Base-by-base conservation (phyloP, 1,139 yeast species). In the Lodderomyces margitis region DNA sequence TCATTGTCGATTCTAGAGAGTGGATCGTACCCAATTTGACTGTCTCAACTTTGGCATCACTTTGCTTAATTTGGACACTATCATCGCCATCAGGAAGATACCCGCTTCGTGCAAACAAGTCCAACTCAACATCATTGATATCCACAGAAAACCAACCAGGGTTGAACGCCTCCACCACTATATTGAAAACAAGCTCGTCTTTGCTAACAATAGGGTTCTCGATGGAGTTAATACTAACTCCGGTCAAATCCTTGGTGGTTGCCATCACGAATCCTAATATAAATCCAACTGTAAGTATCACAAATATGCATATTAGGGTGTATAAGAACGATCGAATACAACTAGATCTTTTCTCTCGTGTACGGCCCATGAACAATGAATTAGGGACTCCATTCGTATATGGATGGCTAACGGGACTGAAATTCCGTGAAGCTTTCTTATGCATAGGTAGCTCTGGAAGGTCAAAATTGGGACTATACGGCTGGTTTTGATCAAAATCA, bases 221-320 rank as follows among this genome's bases (percentile, higher is more conserved):
- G 39, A 91, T 71, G 11, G 79, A 67, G 1, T 69, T 61, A 10
- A 89, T 77, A 21, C 76, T 65, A 21, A 88, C 84, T 48, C 78
- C 73, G 42, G 84, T 80, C 47, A 92, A 69, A 43, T 92, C 96
- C 55, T 88, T 89, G 15, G 91, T 83, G 1, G 96, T 83, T 0
- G 97, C 97, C 42, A 91, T 68, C 4, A 88, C 67, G 57, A 91
- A 87, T 0, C 97, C 98, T 57, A 85, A 72, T 5, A 84, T 67
- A 56, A 88, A 89, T 2, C 96, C 96, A 25, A 84, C 59, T 0
- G 80, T 69, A 17, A 85, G 61, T n/a, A 85, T 68, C 10, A 74
- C 59, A 9, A 79, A 51, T 3, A 82, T 78, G 39, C 82, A 66
- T 7, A 78, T 58, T 21, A 80, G 58, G 3, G 86, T 75, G 53